Evolutionary conservation across 2,329 filamentous ascomycete genomes (phyloP).

Genomic region (Pestalotiopsis sp.): DNA sequence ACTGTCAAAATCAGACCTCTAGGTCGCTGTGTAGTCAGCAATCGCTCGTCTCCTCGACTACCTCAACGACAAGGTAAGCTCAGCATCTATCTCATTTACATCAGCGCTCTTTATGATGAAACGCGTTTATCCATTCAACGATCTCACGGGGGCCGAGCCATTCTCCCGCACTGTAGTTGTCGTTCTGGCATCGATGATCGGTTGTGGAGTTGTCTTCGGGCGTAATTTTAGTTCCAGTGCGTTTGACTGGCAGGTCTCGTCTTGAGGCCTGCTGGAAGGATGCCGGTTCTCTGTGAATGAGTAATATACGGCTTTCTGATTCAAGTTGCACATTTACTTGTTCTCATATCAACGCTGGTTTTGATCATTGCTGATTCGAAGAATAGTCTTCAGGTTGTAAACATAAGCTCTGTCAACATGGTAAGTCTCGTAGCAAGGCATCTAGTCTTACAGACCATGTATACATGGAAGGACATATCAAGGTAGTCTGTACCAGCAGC

Average conservation of each 20-base stretch:
- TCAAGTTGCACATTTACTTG: slow-evolving; percentile 1
- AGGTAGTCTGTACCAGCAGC: not conserved
- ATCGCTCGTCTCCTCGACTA: not conserved
- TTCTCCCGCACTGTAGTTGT: slow-evolving; percentile 70
- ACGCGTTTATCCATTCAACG: slow-evolving; percentile 78
- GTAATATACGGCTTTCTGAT: slow-evolving; percentile 72
- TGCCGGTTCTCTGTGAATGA: slow-evolving; percentile 66
- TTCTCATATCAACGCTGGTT: not conserved
- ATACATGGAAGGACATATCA: no score
- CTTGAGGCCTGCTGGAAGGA: slow-evolving; percentile 50
- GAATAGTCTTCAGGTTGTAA: not conserved
- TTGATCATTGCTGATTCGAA: slow-evolving; percentile 18
- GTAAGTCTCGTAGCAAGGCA: not conserved
- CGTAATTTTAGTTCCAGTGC: slow-evolving; percentile 65
- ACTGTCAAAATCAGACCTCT: not conserved
- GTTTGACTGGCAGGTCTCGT: slow-evolving; percentile 54
- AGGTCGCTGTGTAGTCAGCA: not conserved
- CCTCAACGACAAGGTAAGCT: not conserved
- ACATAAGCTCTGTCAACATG: not conserved
- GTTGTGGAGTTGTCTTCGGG: slow-evolving; percentile 71
- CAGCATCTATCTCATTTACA: not conserved
- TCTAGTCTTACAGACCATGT: no score
- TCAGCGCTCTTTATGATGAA: slow-evolving; percentile 49
- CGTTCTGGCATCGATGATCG: slow-evolving; percentile 58
- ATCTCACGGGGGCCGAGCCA: slow-evolving; percentile 68